These are phyloP conservation scores for Leptomonas pyrrhocoris DNA, from an alignment of 208 protist species.

Conservation along the genomic window DNA sequence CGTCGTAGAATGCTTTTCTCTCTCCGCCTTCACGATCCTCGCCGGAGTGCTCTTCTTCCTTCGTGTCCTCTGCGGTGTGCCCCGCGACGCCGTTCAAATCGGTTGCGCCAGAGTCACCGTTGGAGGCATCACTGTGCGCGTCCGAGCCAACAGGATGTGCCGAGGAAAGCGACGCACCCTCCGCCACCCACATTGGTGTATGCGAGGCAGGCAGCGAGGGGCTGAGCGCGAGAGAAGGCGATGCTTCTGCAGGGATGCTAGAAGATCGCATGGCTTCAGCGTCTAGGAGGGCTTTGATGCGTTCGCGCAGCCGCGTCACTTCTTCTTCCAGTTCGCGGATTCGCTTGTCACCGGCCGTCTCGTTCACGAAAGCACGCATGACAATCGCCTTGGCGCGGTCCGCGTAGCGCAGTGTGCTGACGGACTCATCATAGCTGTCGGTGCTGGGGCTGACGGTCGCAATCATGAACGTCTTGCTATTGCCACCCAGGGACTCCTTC, in stretches of 20 bases:
- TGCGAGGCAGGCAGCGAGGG: neutral
- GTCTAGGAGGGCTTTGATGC: conserved; percentile 59
- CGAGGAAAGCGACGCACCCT: conserved; percentile 1
- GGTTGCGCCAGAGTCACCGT: neutral
- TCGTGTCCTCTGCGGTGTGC: neutral
- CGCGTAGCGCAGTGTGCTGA: conserved; percentile 92
- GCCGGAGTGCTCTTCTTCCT: neutral
- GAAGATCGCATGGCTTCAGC: conserved; percentile 10
- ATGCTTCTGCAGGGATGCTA: neutral
- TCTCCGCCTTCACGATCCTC: neutral
- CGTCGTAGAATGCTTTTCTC: neutral
- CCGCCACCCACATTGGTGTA: neutral
- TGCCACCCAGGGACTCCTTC: conserved; percentile 91
- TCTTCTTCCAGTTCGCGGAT: conserved; percentile 90
- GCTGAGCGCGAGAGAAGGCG: conserved; percentile 3
- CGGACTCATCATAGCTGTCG: conserved; percentile 85
- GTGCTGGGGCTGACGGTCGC: conserved; percentile 83
- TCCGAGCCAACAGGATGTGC: neutral
- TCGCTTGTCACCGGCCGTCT: conserved; percentile 79
- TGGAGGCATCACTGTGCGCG: neutral
- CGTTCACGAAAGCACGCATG: conserved; percentile 88
- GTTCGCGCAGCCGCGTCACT: conserved; percentile 62
- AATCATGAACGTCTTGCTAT: conserved; percentile 93
- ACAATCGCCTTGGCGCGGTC: conserved; percentile 92
- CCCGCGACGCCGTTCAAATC: neutral